Base-by-base conservation (phyloP, 495 filamentous ascomycete species). In the Talaromyces proteolyticus region DNA sequence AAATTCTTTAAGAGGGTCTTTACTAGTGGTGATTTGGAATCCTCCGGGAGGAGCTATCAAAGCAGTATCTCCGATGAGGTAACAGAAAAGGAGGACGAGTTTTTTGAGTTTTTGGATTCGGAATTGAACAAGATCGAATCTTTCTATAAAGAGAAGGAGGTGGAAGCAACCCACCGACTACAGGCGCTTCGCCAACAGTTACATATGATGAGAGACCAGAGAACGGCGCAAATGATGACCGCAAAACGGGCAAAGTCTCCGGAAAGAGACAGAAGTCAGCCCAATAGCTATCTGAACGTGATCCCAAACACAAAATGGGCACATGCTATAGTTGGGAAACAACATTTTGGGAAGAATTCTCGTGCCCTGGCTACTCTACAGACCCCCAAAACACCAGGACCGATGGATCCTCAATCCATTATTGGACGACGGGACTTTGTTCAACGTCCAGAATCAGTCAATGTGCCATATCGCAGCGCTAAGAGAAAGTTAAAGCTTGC, bases 401-500 rank as follows among this genome's bases (percentile, higher is more conserved):
- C 61, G 1, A 61, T 63, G 23, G 57, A 67, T 42, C 51, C 49
- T 1, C 59, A 68, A 18, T 53, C 52, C 42, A 64, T 62, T 46
- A 53, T 54, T 45, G 62, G 50, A 51, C 61, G 53, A 73, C 82
- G 79, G 50, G 87, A 91, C 60, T 89, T 87, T 49, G 70, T 79
- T 29, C 78, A 80, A n/a, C 76, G 76, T 22, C 73, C 65, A 29
- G 65, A 57, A 77, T 46, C 75, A 52, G 36, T 68, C 56, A 57
- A 85, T 20, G 82, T 93, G 3, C 76, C 90, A 0, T 94, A 95
- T 64, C 77, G 86, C 34, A 77, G 82, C 14, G 93, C 93, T 1
- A 96, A 96, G 64, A 73, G 85, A 44, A 96, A 95, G 65, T 78
- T 98, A 45, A 96, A 96, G 61, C 64, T 86, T 42, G 93, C 93